These are phyloP conservation scores for Ascochyta fabae DNA, from an alignment of 2,329 filamentous ascomycete species.

Conservation along the genomic window DNA sequence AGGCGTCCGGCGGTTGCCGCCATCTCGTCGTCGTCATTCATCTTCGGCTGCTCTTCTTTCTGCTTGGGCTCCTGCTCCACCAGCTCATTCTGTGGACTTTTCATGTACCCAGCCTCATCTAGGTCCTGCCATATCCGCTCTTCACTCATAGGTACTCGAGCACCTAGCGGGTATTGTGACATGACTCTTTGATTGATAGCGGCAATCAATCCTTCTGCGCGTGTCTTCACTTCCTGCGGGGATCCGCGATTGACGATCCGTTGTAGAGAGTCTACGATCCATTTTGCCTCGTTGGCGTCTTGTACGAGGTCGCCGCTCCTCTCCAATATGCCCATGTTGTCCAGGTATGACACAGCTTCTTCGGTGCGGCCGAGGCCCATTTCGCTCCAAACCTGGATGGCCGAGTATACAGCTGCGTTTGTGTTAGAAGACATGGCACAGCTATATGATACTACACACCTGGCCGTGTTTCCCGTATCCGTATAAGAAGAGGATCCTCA, in stretches of 20 bases:
- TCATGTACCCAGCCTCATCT: slow-evolving; percentile 40
- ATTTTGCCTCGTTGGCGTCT: slow-evolving; percentile 43
- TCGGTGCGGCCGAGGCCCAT: slow-evolving; percentile 36
- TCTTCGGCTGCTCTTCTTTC: slow-evolving; percentile 34
- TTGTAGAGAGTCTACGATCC: slow-evolving; percentile 42
- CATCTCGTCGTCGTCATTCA: slow-evolving; percentile 68
- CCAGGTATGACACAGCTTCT: slow-evolving; percentile 35
- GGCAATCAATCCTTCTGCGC: slow-evolving; percentile 36
- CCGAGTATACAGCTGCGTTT: slow-evolving; percentile 38
- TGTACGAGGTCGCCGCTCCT: slow-evolving; percentile 31
- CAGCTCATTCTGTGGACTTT: slow-evolving; percentile 25
- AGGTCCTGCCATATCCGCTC: slow-evolving; percentile 40
- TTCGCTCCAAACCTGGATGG: slow-evolving; percentile 44
- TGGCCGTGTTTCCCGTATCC: slow-evolving; percentile 43
- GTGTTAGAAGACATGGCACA: slow-evolving; percentile 23
- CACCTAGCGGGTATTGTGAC: slow-evolving; percentile 43
- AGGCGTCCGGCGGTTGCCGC: slow-evolving; percentile 74
- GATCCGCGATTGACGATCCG: slow-evolving; percentile 35
- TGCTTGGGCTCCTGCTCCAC: slow-evolving; percentile 37
- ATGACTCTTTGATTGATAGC: slow-evolving; percentile 46
- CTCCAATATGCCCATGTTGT: slow-evolving; percentile 36
- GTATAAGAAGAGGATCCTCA: slow-evolving; percentile 42
- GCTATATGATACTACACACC: slow-evolving; percentile 35
- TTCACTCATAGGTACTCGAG: slow-evolving; percentile 28
- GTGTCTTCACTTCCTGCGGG: slow-evolving; percentile 33